Percentiles rank a stretch among this genome's conserved stretches.
Conservation (phyloP, 306 rosid species). For the Cicer pinnatifidum region DNA sequence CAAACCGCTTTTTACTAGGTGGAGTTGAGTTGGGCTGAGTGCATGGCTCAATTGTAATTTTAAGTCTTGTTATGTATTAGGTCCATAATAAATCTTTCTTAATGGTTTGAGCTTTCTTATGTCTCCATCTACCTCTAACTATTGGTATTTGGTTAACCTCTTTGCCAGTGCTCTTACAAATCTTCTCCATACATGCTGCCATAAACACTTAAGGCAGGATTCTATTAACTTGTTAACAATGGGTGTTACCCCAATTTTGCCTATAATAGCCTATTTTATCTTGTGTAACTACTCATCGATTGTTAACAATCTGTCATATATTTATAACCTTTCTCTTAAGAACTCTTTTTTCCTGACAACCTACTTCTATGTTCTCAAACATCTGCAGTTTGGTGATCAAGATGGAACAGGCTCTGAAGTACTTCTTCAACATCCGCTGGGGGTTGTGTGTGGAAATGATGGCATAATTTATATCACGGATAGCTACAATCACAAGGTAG, state of each 20-base stretch:
- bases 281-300: neutral
- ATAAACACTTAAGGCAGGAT: neutral
- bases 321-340: conserved; percentile 23
- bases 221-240: neutral
- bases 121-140: conserved; percentile 3
- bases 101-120: conserved; percentile 3
- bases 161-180: neutral
- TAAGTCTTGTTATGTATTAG: neutral
- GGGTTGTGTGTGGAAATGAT: conserved; percentile 66
- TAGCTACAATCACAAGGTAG: conserved; percentile 98
- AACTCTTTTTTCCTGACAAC: conserved; percentile 36
- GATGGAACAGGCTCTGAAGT: conserved; percentile 90
- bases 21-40: neutral
- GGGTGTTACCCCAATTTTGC: neutral
- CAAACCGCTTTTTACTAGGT: neutral
- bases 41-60: neutral
- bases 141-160: neutral
- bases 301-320: conserved; percentile 29
- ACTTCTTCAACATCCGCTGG: conserved; percentile 96
- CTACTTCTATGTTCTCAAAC: conserved; percentile 39
- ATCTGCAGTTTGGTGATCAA: conserved; percentile 87
- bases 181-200: neutral
- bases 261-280: neutral
- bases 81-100: neutral
- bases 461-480: conserved; percentile 76